Base-by-base conservation (phyloP, 768 basidiomycete species). In the Lactarius tabidus region DNA sequence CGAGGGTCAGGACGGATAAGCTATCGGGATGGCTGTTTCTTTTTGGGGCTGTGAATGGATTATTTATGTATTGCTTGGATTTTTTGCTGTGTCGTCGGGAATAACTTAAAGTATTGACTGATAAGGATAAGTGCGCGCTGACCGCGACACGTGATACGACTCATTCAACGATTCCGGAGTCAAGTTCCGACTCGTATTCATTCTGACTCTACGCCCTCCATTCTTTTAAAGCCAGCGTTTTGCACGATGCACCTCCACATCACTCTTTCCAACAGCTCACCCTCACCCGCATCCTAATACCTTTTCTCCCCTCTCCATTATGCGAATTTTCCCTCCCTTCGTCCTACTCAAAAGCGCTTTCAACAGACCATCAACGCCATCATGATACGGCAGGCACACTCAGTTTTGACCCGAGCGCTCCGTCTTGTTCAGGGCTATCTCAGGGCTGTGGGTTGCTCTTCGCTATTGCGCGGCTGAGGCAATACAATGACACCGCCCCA, bases 131-230 rank as follows among this genome's bases (percentile, higher is more conserved):
- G n/a, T n/a, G n/a, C n/a, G n/a, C n/a, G 26, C 57, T 28, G 8
- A 9, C 17, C 39, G 51, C 12, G 38, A 57, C 65, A 62, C 65
- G 65, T 66, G 65, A 58, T 59, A 23, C 18, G 60, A 57, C 55
- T 29, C 45, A 48, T 23, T n/a, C 59, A 28, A 15, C 10, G 28
- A 15, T 17, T 28, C 35, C 56, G n/a, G 65, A 53, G 60, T 65
- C 64, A 65, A 43, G 45, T 45, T 23, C 38, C 29, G 18, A 23
- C 15, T 18, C 20, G 36, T 57, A 66, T 60, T 66, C 65, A 66
- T 60, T 45, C 53, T 64, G 63, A 55, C 63, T 29, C 38, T 26
- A 28, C 14, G n/a, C 43, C 43, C 41, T 10, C n/a, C 17, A 23
- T 35, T 38, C 15, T 43, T 23, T 45, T 57, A 52, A 64, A 64